Conservation (phyloP, 257 asterid species). For the Solanum sparsipilum region DNA sequence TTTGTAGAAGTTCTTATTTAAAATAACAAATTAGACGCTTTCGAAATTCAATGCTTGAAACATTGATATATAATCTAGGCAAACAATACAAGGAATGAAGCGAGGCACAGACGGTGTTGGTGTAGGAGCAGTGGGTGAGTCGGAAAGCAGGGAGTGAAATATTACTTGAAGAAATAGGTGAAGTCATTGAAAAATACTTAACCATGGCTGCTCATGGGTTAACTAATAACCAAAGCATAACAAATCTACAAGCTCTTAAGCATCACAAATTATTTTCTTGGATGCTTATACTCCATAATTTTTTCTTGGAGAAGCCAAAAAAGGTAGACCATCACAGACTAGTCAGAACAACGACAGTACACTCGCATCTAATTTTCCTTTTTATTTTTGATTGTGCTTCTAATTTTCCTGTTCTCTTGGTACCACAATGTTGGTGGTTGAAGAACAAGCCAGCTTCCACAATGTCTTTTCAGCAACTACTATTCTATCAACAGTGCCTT, state of each 20-base stretch:
- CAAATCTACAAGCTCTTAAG: not conserved
- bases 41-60: too few species aligned
- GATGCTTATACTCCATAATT: not conserved
- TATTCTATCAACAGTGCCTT: not conserved
- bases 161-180: not conserved
- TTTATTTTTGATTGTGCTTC: not conserved
- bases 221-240: not conserved
- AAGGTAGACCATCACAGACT: not conserved
- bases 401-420: not conserved
- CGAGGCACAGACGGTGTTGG: too few species aligned
- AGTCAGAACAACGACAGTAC: too few species aligned
- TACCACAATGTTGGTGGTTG: not conserved
- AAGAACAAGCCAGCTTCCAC: not conserved
- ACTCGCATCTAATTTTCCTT: not conserved
- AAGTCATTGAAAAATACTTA: not conserved
- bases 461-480: not conserved
- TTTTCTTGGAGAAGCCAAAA: not conserved
- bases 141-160: too few species aligned
- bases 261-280: not conserved
- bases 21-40: not conserved
- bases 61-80: too few species aligned
- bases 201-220: not conserved
- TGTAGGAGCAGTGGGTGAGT: not conserved
- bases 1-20: not conserved
- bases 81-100: too few species aligned